Evolutionary conservation across 1,284 basidiomycete species (phyloP).

Genomic region (Melampsora larici-populina): DNA sequence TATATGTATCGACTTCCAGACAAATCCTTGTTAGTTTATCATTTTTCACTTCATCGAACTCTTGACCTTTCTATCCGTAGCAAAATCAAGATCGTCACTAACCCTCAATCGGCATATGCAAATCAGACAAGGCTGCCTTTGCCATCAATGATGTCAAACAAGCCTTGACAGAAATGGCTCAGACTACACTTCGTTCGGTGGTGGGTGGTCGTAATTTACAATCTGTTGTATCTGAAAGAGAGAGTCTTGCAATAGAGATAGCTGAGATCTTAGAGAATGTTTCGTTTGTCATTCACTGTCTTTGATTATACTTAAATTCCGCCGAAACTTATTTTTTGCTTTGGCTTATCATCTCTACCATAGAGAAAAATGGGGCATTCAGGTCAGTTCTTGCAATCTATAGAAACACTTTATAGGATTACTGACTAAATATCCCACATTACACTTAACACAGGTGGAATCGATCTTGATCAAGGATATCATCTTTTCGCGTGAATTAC

Average conservation of each 20-base stretch:
- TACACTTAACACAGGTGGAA: not conserved
- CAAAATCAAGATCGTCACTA: too few relatives aligned
- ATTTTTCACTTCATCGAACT: not conserved
- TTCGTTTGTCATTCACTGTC: not conserved
- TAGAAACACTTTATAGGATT: not conserved
- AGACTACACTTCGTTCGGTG: constrained; percentile 86
- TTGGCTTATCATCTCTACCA: too few relatives aligned
- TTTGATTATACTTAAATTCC: not conserved
- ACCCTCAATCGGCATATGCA: not conserved
- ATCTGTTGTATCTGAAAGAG: constrained; percentile 68
- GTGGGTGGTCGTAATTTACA: constrained; percentile 53
- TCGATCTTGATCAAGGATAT: constrained; percentile 60
- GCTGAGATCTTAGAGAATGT: constrained; percentile 72
- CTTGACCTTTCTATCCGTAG: not conserved
- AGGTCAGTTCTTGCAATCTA: constrained; percentile 44
- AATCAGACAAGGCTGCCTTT: constrained; percentile 83
- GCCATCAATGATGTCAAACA: constrained; percentile 82
- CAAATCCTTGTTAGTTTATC: not conserved
- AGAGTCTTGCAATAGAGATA: constrained; percentile 91
- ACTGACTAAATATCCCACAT: not conserved
- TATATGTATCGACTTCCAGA: not conserved
- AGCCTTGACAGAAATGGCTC: constrained; percentile 85
- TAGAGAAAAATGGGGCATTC: constrained; percentile 72
- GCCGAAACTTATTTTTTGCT: not conserved
- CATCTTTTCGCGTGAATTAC: constrained; percentile 86